Conservation (phyloP, 225 moss, liverwort and hornwort genomes). For the Neckera pumila region DNA sequence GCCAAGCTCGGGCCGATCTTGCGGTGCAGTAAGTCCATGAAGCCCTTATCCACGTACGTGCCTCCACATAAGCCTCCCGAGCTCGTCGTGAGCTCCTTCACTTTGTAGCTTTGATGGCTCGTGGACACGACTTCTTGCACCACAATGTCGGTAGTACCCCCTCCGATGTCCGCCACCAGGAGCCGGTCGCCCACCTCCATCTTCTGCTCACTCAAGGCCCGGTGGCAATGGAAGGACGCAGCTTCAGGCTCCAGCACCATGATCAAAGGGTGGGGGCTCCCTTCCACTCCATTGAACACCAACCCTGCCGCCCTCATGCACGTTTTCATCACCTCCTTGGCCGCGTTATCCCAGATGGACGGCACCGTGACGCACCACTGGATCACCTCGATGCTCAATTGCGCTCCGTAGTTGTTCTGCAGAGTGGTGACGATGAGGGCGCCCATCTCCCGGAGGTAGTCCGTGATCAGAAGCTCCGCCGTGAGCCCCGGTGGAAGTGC, state of each 20-base stretch:
- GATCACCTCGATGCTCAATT: constrained; percentile 6
- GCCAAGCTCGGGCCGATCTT: constrained; percentile 31
- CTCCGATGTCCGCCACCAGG: constrained; percentile 43
- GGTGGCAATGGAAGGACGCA: constrained; percentile 34
- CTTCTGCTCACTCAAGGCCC: not conserved
- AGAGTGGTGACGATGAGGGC: not conserved
- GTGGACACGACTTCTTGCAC: constrained; percentile 18
- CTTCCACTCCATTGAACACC: constrained; percentile 5
- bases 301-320: constrained; percentile 26
- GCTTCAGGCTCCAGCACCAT: constrained; percentile 40
- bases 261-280: constrained; percentile 23
- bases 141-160: constrained; percentile 24
- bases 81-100: constrained; percentile 22
- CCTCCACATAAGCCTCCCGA: constrained; percentile 43
- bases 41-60: constrained; percentile 18
- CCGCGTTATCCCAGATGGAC: constrained; percentile 26
- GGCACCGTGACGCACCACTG: constrained; percentile 47
- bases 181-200: constrained; percentile 28
- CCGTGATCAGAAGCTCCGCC: constrained; percentile 17
- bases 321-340: constrained; percentile 12
- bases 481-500: constrained; percentile 26
- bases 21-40: constrained; percentile 11
- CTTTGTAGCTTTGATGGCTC: not conserved
- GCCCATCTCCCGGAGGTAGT: constrained; percentile 19
- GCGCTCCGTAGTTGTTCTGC: not conserved